A percentile compares a stretch with the other conserved stretches of the same genome.
Evolutionary conservation across 179 eudicot species (phyloP).

Genomic region (Kewa caespitosa): DNA sequence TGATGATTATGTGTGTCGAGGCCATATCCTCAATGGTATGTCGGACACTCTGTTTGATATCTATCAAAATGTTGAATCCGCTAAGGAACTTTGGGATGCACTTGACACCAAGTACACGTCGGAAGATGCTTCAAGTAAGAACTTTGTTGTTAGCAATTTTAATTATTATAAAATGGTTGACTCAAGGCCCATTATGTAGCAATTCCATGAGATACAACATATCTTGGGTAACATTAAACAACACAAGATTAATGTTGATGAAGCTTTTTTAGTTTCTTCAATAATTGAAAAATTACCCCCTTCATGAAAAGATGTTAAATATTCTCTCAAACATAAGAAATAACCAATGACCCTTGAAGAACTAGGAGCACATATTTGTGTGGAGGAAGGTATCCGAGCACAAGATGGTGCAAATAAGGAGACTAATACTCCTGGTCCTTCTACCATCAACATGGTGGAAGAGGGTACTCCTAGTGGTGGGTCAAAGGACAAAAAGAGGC

Average conservation of each 20-base stretch:
- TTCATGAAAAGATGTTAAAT: neutral
- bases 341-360: neutral
- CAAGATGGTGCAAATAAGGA: neutral
- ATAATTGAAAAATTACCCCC: neutral
- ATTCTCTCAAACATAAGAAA: neutral
- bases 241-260: neutral
- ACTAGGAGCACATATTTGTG: neutral
- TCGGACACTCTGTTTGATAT: neutral
- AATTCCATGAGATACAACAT: neutral
- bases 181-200: neutral
- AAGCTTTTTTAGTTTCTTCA: neutral
- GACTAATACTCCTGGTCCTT: too few relatives aligned
- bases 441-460: too few relatives aligned
- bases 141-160: neutral
- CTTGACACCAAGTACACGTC: neutral
- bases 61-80: neutral
- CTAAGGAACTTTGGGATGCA: neutral
- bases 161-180: neutral
- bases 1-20: too few relatives aligned
- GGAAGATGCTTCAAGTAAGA: neutral
- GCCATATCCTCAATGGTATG: too few relatives aligned
- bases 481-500: neutral
- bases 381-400: neutral
- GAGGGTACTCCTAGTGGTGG: too few relatives aligned
- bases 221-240: neutral